Conservation (phyloP, 306 rosid genomes). For the Dryas alaskensis region DNA sequence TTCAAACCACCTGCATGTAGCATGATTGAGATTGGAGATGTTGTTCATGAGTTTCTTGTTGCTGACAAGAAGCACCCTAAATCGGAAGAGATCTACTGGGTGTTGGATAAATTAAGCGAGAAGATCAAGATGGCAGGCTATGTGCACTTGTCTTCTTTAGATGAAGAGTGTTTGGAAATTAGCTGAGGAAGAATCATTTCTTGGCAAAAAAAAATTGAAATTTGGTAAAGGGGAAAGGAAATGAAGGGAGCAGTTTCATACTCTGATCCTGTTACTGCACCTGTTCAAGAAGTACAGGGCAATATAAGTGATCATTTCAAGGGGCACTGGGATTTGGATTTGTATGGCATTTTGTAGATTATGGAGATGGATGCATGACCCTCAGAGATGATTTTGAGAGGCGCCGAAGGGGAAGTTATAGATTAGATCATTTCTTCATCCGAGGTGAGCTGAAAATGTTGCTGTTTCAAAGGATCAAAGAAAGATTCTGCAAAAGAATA, state of each 20-base stretch:
- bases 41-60: slow-evolving; percentile 14
- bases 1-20: slow-evolving; percentile 11
- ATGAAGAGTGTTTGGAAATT: neutral
- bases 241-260: neutral
- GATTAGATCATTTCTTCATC: too few species aligned
- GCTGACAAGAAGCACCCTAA: neutral
- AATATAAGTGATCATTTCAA: neutral
- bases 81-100: neutral
- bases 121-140: slow-evolving; percentile 10
- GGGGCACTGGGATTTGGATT: neutral
- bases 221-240: neutral
- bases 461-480: too few species aligned
- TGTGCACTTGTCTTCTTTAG: neutral
- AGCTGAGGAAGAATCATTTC: neutral
- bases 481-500: too few species aligned
- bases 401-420: too few species aligned
- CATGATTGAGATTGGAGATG: slow-evolving; percentile 2
- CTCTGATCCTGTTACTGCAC: neutral
- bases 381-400: neutral
- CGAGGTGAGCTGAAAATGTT: too few species aligned
- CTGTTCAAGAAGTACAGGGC: neutral
- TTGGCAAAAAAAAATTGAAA: neutral
- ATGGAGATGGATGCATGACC: neutral
- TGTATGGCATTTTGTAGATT: neutral
- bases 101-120: slow-evolving; percentile 1